phyloP scores from a whole-genome alignment of 495 filamentous ascomycete species.

The Trichoderma asperelloides region DNA sequence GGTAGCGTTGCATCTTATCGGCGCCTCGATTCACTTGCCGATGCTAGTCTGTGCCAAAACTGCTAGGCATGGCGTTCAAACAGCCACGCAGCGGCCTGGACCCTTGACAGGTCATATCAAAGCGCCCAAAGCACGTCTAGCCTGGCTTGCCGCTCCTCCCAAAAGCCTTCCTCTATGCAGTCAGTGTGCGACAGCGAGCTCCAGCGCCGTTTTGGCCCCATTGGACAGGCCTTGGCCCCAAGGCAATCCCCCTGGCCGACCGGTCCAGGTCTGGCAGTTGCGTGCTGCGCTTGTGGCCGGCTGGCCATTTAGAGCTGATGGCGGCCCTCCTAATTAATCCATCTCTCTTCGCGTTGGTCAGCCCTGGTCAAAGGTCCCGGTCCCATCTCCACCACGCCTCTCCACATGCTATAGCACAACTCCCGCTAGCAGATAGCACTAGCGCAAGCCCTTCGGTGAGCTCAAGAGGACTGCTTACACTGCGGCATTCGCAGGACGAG shows the following conservation, averaged over 20 bases:
- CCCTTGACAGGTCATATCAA: slow-evolving; percentile 2
- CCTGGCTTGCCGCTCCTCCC: neutral
- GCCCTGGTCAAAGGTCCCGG: neutral
- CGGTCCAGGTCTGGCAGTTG: neutral
- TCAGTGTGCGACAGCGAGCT: neutral
- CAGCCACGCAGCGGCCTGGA: slow-evolving; percentile 1
- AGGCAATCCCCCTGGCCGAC: neutral
- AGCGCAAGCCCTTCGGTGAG: neutral
- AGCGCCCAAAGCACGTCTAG: neutral
- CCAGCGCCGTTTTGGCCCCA: neutral
- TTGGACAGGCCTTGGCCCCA: neutral
- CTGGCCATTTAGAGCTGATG: neutral
- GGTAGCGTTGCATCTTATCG: neutral
- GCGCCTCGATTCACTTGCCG: slow-evolving; percentile 4
- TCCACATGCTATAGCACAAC: too few relatives aligned
- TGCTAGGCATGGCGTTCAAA: neutral
- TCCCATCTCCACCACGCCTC: neutral
- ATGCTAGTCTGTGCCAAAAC: neutral
- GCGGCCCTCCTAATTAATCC: slow-evolving; percentile 4
- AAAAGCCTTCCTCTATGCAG: neutral
- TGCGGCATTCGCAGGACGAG: neutral
- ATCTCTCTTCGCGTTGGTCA: neutral
- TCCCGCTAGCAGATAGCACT: neutral
- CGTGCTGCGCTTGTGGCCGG: neutral
- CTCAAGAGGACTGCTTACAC: neutral